Conservation (phyloP, 2,329 filamentous ascomycete species). For the Nothomitra cinnamomea region DNA sequence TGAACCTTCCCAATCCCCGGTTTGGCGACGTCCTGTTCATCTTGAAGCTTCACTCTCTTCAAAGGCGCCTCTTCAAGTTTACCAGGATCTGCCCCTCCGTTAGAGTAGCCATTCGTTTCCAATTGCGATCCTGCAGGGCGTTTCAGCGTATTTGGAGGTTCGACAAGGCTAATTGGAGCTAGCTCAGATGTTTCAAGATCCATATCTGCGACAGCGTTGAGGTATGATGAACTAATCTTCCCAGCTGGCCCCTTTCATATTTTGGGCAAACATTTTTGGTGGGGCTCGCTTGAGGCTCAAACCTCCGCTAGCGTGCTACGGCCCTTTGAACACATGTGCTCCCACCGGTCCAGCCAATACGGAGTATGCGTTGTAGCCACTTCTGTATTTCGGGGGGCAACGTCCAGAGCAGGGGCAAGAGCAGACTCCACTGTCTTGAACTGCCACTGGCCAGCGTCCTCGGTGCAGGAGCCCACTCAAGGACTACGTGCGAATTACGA, state of each 20-base stretch:
- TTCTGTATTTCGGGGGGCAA: too few species aligned
- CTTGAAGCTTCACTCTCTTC: slow-evolving; percentile 23
- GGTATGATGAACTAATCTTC: background rate
- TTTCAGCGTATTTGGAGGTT: background rate
- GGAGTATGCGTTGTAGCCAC: too few species aligned
- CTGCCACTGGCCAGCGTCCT: too few species aligned
- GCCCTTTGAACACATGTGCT: too few species aligned
- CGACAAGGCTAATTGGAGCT: background rate
- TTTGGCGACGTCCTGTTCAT: slow-evolving; percentile 9
- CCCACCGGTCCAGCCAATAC: too few species aligned
- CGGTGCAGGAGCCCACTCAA: too few species aligned
- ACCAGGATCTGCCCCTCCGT: slow-evolving; percentile 7
- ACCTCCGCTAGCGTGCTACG: background rate
- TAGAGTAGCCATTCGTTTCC: background rate
- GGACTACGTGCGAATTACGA: too few species aligned
- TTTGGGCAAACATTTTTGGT: background rate
- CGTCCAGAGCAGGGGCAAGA: too few species aligned
- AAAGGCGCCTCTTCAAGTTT: slow-evolving; percentile 19
- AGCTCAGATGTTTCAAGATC: background rate
- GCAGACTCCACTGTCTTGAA: too few species aligned
- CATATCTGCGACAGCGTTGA: background rate
- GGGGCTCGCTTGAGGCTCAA: background rate
- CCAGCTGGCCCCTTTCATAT: background rate
- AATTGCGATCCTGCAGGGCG: background rate
- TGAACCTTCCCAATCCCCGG: slow-evolving; percentile 15